Percentiles rank a stretch among this genome's conserved stretches.
phyloP scores from a whole-genome alignment of 2,329 filamentous ascomycete genomes.

The Botryotinia narcissicola region DNA sequence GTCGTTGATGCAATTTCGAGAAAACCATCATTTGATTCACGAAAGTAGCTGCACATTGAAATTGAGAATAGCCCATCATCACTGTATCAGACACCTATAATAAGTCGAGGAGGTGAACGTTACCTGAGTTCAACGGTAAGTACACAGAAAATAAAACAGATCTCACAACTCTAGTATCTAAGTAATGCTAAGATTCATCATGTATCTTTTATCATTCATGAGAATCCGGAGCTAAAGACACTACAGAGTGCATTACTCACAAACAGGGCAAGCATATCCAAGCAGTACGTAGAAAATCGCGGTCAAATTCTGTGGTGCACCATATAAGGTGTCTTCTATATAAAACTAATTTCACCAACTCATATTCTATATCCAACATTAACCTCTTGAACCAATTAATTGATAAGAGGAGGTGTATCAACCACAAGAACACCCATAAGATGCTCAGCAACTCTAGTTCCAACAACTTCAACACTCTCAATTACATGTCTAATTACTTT shows the following conservation, averaged over 20 bases:
- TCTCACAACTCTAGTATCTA: neutral
- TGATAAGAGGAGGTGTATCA: conserved; percentile 19
- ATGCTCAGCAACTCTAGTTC: conserved; percentile 21
- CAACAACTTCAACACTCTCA: conserved; percentile 27
- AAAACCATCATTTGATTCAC: neutral
- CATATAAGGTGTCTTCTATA: neutral
- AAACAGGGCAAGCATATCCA: neutral
- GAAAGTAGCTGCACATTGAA: neutral
- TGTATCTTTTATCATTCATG: neutral
- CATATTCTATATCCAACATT: too few species aligned
- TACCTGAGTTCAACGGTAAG: neutral
- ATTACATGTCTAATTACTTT: conserved; percentile 39
- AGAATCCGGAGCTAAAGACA: neutral
- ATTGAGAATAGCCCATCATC: neutral
- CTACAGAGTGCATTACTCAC: neutral
- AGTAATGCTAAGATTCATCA: neutral
- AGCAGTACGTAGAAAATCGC: neutral
- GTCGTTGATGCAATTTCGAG: neutral
- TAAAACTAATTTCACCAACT: neutral
- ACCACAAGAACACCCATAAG: conserved; percentile 21
- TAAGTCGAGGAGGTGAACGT: neutral
- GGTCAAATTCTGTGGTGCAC: neutral
- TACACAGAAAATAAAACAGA: too few species aligned
- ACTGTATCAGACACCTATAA: neutral
- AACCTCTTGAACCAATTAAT: neutral